Evolutionary conservation across 1,284 basidiomycete species (phyloP).

Genomic region (Ceratobasidium papillatum): DNA sequence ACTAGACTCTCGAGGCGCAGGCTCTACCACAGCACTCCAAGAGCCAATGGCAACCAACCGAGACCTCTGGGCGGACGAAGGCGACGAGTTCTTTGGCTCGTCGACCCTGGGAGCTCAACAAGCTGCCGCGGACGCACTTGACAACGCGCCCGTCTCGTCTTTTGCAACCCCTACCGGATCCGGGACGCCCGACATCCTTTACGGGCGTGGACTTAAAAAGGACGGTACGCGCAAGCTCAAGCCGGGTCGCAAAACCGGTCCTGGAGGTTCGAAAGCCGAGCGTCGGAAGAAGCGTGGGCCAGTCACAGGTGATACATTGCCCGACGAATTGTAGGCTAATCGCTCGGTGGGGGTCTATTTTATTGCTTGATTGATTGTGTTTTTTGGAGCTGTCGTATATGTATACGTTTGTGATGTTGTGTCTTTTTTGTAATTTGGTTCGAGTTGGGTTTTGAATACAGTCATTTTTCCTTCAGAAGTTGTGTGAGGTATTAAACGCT

Average conservation of each 20-base stretch:
- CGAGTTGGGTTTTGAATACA: not conserved
- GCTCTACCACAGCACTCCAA: constrained; percentile 50
- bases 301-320: constrained; percentile 29
- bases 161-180: constrained; percentile 2
- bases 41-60: constrained; percentile 54
- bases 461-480: not conserved
- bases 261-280: constrained; percentile 37
- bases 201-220: constrained; percentile 37
- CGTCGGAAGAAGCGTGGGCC: constrained; percentile 37
- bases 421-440: not conserved
- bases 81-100: constrained; percentile 78
- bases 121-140: constrained; percentile 26
- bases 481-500: not conserved
- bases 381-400: constrained; percentile 15
- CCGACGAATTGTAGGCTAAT: constrained; percentile 34
- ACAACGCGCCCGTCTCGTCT: constrained; percentile 20
- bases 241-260: constrained; percentile 31
- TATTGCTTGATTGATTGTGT: not conserved
- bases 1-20: constrained; percentile 50
- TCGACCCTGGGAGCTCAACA: constrained; percentile 46
- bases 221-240: constrained; percentile 34
- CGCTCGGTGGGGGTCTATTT: constrained; percentile 10
- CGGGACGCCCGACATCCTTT: constrained; percentile 10
- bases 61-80: constrained; percentile 84
- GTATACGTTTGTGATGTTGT: not conserved